These are phyloP conservation scores for Metarhizium guizhouense DNA, from an alignment of 2,329 filamentous ascomycete species.

Conservation along the genomic window DNA sequence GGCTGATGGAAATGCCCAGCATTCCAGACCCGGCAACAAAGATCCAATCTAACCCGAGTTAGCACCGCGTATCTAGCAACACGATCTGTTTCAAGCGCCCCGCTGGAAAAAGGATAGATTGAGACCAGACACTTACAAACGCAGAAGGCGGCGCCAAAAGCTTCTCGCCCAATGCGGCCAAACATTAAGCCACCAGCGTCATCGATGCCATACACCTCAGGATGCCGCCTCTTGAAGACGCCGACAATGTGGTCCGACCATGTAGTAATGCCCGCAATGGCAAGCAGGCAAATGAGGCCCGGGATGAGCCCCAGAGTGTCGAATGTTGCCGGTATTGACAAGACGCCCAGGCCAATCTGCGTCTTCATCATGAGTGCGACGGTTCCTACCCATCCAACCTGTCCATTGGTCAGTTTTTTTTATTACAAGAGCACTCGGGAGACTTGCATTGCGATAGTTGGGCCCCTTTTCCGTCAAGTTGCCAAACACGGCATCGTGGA, in stretches of 20 bases:
- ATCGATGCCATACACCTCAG: conserved; percentile 43
- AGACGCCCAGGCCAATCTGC: conserved; percentile 35
- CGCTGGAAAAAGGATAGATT: not conserved
- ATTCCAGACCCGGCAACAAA: conserved; percentile 28
- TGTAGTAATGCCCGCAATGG: conserved; percentile 33
- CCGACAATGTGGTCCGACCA: conserved; percentile 41
- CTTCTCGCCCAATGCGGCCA: conserved; percentile 33
- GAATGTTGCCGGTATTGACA: conserved; percentile 38
- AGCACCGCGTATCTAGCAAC: not conserved
- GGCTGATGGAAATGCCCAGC: conserved; percentile 25
- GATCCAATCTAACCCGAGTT: conserved; percentile 8
- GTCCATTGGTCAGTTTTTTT: not conserved
- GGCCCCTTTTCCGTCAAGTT: conserved; percentile 20
- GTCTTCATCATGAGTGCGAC: conserved; percentile 37
- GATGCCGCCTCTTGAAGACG: conserved; percentile 40
- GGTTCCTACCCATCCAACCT: conserved; percentile 35
- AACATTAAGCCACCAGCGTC: conserved; percentile 42
- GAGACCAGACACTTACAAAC: conserved; percentile 18
- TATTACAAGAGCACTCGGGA: not conserved
- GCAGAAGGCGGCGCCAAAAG: conserved; percentile 27
- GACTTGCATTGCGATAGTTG: conserved; percentile 21
- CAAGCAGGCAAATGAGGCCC: conserved; percentile 32
- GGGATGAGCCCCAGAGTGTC: conserved; percentile 37
- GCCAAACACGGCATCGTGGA: conserved; percentile 22
- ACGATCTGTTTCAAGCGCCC: no score